Evolutionary conservation across 2,329 filamentous ascomycete genomes (phyloP).

Genomic region (Neopestalotiopsis sp.): DNA sequence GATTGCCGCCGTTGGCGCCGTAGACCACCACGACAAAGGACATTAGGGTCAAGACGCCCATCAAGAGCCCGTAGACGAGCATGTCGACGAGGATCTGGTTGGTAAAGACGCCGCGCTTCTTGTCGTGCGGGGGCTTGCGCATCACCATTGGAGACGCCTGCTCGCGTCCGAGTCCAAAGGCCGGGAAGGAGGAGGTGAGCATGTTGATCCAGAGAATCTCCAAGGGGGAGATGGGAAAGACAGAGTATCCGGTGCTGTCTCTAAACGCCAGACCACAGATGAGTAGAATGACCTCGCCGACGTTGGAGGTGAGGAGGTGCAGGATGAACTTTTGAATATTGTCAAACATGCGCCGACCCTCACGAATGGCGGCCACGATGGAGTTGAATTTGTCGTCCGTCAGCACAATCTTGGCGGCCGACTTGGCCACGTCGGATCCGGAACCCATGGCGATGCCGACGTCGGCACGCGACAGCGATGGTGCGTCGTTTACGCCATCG

Average conservation of each 20-base stretch:
- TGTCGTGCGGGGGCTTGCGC: conserved; percentile 66
- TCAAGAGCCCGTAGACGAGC: conserved; percentile 68
- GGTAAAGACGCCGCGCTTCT: conserved; percentile 67
- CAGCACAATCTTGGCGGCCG: conserved; percentile 80
- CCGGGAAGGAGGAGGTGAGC: conserved; percentile 73
- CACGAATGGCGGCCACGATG: conserved; percentile 82
- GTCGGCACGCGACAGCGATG: conserved; percentile 79
- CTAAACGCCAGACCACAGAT: conserved; percentile 74
- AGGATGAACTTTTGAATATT: conserved; percentile 90
- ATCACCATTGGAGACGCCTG: conserved; percentile 72
- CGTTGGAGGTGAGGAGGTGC: conserved; percentile 75
- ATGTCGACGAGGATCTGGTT: conserved; percentile 70
- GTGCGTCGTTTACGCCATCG: conserved; percentile 87
- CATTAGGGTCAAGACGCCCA: conserved; percentile 66
- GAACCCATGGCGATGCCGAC: conserved; percentile 93
- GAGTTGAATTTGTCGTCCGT: conserved; percentile 90
- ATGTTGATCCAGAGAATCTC: conserved; percentile 82
- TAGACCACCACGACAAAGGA: conserved; percentile 59
- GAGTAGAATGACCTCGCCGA: conserved; percentile 72
- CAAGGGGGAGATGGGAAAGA: conserved; percentile 75
- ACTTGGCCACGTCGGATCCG: conserved; percentile 85
- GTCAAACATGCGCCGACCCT: conserved; percentile 85
- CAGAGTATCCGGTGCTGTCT: conserved; percentile 61
- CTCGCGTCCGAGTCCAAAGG: conserved; percentile 75
- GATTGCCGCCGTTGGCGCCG: conserved; percentile 45